A percentile compares a stretch with the other conserved stretches of the same genome.
phyloP scores from a whole-genome alignment of 129 eudicot genomes.

The Erigeron canadensis region DNA sequence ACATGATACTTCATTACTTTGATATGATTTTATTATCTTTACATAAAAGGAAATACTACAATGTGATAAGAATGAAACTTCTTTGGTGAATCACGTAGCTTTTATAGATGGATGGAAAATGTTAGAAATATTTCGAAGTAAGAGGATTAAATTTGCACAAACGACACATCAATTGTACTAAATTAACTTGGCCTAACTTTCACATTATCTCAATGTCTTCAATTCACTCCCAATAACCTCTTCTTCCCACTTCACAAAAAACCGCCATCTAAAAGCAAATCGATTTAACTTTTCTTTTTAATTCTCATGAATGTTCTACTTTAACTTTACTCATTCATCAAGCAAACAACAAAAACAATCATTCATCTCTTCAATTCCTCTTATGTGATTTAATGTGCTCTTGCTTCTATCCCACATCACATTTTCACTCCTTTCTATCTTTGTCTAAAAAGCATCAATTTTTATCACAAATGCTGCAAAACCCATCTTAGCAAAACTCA shows the following conservation, averaged over 20 bases:
- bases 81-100: not conserved
- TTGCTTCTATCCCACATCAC: constrained; percentile 29
- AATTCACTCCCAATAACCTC: constrained; percentile 6
- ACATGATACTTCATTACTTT: too few relatives aligned
- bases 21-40: too few relatives aligned
- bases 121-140: not conserved
- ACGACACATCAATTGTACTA: not conserved
- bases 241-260: constrained; percentile 3
- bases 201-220: constrained; percentile 24
- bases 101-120: not conserved
- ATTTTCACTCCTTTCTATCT: not conserved
- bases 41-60: too few relatives aligned
- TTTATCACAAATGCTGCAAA: constrained; percentile 41
- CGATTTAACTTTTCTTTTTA: constrained; percentile 18
- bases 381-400: constrained; percentile 18
- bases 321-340: constrained; percentile 47
- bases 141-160: constrained; percentile 20
- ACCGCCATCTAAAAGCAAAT: constrained; percentile 19
- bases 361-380: constrained; percentile 21
- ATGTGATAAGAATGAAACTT: too few relatives aligned
- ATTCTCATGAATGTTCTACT: constrained; percentile 43
- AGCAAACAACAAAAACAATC: constrained; percentile 34
- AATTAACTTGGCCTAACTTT: too few relatives aligned
- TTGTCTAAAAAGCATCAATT: constrained; percentile 6
- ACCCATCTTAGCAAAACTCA: constrained; percentile 37